Conservation (phyloP, 164 flowering plant genomes). For the Pachysandra terminalis region DNA sequence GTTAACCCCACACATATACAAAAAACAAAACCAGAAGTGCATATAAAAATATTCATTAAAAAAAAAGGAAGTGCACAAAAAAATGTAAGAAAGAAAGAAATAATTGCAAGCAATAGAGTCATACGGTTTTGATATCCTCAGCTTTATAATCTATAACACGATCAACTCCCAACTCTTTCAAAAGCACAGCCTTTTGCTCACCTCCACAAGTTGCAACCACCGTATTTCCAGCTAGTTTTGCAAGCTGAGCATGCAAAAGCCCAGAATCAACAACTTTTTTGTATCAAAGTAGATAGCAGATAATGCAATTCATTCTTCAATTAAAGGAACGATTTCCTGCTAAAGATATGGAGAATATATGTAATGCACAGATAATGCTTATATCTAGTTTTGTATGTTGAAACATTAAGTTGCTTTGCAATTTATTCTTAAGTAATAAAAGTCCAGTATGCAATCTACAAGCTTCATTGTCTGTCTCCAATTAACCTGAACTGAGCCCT, state of each 20-base stretch:
- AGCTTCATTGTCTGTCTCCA: too few relatives aligned
- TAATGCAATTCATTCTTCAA: not conserved
- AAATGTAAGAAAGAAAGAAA: too few relatives aligned
- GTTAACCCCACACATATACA: not conserved
- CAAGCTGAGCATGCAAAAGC: slow-evolving; percentile 57
- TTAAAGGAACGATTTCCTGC: not conserved
- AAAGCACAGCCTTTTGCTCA: slow-evolving; percentile 66
- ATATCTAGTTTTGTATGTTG: too few relatives aligned
- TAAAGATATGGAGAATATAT: not conserved
- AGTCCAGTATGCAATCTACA: too few relatives aligned
- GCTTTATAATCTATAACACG: slow-evolving; percentile 84
- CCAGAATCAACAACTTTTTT: not conserved
- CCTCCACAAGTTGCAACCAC: slow-evolving; percentile 99
- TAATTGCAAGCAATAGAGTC: slow-evolving; percentile 14
- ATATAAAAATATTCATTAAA: too few relatives aligned
- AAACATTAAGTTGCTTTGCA: too few relatives aligned
- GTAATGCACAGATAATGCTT: too few relatives aligned
- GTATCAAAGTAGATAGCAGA: not conserved
- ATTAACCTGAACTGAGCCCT: too few relatives aligned
- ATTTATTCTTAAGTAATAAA: too few relatives aligned
- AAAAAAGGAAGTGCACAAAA: too few relatives aligned
- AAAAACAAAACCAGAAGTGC: not conserved
- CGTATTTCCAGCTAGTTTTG: slow-evolving; percentile 87
- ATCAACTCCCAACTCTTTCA: slow-evolving; percentile 86
- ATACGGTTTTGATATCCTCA: slow-evolving; percentile 80